phyloP scores from a whole-genome alignment of 1,139 yeast genomes.

The Hanseniaspora gamundiae region DNA sequence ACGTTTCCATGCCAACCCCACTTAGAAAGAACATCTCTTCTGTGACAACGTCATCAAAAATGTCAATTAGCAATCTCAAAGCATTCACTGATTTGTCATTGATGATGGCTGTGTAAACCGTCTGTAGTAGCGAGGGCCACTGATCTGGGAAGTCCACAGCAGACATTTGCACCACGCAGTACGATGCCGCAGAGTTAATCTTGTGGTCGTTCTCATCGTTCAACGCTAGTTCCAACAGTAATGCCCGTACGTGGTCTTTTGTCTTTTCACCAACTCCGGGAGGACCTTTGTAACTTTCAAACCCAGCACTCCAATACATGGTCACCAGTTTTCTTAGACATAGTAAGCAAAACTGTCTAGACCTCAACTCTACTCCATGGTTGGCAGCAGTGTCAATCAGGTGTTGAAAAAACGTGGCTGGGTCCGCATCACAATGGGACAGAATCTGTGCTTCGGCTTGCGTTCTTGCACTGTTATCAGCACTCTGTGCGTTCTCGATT shows the following conservation, averaged over 20 bases:
- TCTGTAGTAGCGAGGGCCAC: conserved; percentile 66
- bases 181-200: conserved; percentile 54
- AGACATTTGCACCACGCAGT: conserved; percentile 74
- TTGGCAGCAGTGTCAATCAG: conserved; percentile 20
- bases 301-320: conserved; percentile 75
- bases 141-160: conserved; percentile 91
- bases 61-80: conserved; percentile 56
- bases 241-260: conserved; percentile 31
- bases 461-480: conserved; percentile 24
- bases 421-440: conserved; percentile 19
- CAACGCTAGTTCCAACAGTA: conserved; percentile 41
- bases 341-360: conserved; percentile 56
- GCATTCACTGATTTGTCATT: conserved; percentile 46
- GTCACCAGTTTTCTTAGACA: conserved; percentile 62
- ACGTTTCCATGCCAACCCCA: conserved; percentile 46
- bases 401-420: conserved; percentile 21
- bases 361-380: conserved; percentile 9
- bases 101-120: conserved; percentile 32
- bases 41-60: conserved; percentile 74
- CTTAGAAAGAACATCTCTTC: conserved; percentile 79
- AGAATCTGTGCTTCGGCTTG: conserved; percentile 25
- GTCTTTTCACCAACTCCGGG: conserved; percentile 39
- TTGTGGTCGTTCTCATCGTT: conserved; percentile 38
- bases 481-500: conserved; percentile 19
- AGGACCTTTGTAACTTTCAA: conserved; percentile 62